Conservation (phyloP, 108 stramenopile genomes). For the Pinguiococcus pyrenoidosus region DNA sequence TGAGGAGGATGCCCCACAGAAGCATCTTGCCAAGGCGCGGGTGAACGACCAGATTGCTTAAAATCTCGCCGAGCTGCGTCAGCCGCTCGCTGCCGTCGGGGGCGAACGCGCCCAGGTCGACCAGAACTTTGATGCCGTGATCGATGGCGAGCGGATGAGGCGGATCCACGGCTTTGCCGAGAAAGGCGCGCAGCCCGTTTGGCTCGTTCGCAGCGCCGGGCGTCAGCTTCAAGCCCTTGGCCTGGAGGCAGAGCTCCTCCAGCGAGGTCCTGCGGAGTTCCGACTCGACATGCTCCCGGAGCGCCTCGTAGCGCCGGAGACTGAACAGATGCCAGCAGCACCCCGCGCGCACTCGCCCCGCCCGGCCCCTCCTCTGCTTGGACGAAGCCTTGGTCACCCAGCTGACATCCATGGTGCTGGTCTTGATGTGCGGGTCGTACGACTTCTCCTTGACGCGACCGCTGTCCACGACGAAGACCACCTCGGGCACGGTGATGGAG, state of each 20-base stretch:
- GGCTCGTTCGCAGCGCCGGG: too few species aligned
- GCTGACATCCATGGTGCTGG: conserved; percentile 58
- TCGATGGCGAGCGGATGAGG: conserved; percentile 11
- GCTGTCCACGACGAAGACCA: conserved; percentile 85
- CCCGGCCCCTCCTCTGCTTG: conserved; percentile 73
- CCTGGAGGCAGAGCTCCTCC: conserved; percentile 33
- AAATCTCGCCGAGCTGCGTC: conserved; percentile 37
- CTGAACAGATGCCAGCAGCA: conserved; percentile 75
- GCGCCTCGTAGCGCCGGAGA: conserved; percentile 31
- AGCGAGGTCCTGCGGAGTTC: conserved; percentile 44
- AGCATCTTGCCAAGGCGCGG: conserved; percentile 44
- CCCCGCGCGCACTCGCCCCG: conserved; percentile 71
- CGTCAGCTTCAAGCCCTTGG: too few species aligned
- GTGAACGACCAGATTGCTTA: conserved; percentile 36
- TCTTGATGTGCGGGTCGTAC: conserved; percentile 64
- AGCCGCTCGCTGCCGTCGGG: conserved; percentile 24
- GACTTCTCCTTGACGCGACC: conserved; percentile 78
- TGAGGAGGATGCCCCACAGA: conserved; percentile 36
- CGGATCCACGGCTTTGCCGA: conserved; percentile 11
- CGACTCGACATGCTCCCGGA: conserved; percentile 36
- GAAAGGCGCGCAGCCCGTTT: conserved; percentile 2
- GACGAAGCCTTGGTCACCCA: conserved; percentile 86
- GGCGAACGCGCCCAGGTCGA: conserved; percentile 14
- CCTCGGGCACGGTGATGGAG: conserved; percentile 80
- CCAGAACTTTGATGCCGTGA: conserved; percentile 5